Conservation (phyloP, 2,329 filamentous ascomycete species). For the Alternaria brassicicola region DNA sequence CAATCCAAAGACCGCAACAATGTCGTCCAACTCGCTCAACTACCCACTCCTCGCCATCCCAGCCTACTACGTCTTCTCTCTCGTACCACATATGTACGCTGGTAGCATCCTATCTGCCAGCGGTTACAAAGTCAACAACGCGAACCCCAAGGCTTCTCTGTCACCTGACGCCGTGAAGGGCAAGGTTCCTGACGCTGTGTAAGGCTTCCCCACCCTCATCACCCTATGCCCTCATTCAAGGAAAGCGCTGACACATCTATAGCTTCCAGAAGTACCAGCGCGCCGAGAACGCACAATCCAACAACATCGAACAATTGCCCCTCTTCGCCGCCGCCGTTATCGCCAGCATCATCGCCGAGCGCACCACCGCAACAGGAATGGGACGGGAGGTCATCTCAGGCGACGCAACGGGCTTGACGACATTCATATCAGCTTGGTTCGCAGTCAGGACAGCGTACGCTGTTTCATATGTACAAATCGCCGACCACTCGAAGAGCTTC, state of each 20-base stretch:
- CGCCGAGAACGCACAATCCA: constrained; percentile 34
- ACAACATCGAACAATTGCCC: constrained; percentile 34
- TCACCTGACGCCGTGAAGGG: constrained; percentile 29
- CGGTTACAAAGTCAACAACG: constrained; percentile 35
- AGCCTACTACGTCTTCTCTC: constrained; percentile 35
- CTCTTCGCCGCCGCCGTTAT: constrained; percentile 32
- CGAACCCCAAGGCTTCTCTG: constrained; percentile 33
- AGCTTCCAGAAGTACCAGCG: constrained; percentile 36
- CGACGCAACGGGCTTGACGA: constrained; percentile 29
- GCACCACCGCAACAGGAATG: constrained; percentile 22
- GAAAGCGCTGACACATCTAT: not conserved
- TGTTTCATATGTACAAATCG: constrained; percentile 29
- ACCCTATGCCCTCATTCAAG: not conserved
- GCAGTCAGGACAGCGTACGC: constrained; percentile 26
- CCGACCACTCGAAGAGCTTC: constrained; percentile 26
- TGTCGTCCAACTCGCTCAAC: constrained; percentile 29
- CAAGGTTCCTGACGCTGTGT: constrained; percentile 34
- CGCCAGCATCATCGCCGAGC: constrained; percentile 33
- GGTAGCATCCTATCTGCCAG: constrained; percentile 14
- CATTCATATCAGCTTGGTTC: constrained; percentile 27
- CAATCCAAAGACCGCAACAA: constrained; percentile 2
- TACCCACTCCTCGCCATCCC: constrained; percentile 37
- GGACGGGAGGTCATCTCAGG: constrained; percentile 13
- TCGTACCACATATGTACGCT: constrained; percentile 30
- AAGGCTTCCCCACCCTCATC: not conserved